Base-by-base conservation (phyloP, 805 yeast genomes). In the Ogataea neopini region DNA sequence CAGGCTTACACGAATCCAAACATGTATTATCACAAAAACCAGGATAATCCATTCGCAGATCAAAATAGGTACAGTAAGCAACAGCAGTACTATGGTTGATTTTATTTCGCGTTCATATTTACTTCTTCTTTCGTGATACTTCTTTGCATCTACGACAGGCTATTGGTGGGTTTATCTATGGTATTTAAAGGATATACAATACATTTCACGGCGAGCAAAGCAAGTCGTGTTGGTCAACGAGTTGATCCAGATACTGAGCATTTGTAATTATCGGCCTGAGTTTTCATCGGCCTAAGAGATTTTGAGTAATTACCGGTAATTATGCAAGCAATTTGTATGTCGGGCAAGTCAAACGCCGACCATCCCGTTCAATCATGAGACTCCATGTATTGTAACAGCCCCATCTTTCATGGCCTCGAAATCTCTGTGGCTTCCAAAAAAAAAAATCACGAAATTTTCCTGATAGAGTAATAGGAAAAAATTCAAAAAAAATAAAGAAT, bases 401-500 rank as follows among this genome's bases (percentile, higher is more conserved):
- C 30, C 30, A 28, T 28, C 14, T 28, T 30, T n/a, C 6, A 18
- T 30, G 34, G 34, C 34, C 34, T 3, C 14, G 34, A 13, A 30
- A 14, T 6, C 18, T 10, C 5, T 6, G 34, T 30, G 34, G 4
- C 10, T 6, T 11, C 10, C 10, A 9, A 4, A 28, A 28, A 30
- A 30, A 30, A 11, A 30, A 30, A 30, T 11, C 34, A 30, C 34
- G 34, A 30, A 11, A 30, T n/a, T 30, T 30, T 30, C n/a, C n/a
- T 28, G 14, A 15, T 4, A 18, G 8, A 4, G 4, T 30, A n/a
- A 10, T 29, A 6, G n/a, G 17, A 34, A 17, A 34, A 17, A 17
- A 34, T 18, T 19, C 19, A 64, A 65, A 63, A 59, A 54, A 63
- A 63, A 57, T 58, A 67, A 70, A 64, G 70, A 61, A 51, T 80